Evolutionary conservation across 2,329 filamentous ascomycete species (phyloP).

Genomic region (Ascochyta rabiei): DNA sequence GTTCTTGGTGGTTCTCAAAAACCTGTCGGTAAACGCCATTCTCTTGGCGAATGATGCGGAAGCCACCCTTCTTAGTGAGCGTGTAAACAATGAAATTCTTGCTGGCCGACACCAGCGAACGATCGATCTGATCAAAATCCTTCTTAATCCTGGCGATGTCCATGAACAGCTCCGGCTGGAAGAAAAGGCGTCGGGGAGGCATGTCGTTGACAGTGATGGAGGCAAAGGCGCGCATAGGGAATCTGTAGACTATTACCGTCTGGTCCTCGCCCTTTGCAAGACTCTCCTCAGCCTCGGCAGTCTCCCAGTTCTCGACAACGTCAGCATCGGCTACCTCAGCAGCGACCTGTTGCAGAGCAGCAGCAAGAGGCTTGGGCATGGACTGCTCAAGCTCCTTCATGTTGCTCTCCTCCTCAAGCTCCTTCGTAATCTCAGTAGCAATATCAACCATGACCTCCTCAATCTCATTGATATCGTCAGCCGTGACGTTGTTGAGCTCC

Average conservation of each 20-base stretch:
- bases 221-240: constrained; percentile 96
- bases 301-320: constrained; percentile 90
- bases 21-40: constrained; percentile 90
- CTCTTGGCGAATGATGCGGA: constrained; percentile 92
- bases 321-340: constrained; percentile 61
- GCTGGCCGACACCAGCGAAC: constrained; percentile 87
- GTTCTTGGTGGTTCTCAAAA: constrained; percentile 88
- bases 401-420: constrained; percentile 61
- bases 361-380: constrained; percentile 59
- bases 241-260: constrained; percentile 85
- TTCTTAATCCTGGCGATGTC: constrained; percentile 96
- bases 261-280: constrained; percentile 70
- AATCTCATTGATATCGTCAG: constrained; percentile 61
- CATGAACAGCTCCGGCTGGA: constrained; percentile 82
- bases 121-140: constrained; percentile 96
- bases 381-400: constrained; percentile 58
- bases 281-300: constrained; percentile 74
- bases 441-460: constrained; percentile 60
- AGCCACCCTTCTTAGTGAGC: constrained; percentile 88
- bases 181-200: constrained; percentile 63
- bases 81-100: constrained; percentile 93
- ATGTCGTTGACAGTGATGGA: constrained; percentile 73
- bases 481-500: constrained; percentile 39
- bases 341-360: constrained; percentile 63
- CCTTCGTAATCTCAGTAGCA: constrained; percentile 51